Conservation (phyloP, 2,329 filamentous ascomycete genomes). For the Myotisia sp. region DNA sequence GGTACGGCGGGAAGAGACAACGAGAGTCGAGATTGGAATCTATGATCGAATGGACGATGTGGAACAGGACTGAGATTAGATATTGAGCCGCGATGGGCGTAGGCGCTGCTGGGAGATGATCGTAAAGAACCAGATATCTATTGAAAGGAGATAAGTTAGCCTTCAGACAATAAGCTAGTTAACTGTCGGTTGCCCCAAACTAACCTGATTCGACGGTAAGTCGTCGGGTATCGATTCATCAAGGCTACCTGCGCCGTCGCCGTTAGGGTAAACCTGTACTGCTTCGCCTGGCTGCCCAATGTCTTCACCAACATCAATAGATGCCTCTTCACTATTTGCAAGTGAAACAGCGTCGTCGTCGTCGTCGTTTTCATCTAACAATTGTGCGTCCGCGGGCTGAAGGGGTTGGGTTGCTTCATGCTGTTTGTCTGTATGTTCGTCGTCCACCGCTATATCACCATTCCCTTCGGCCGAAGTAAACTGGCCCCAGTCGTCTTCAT, state of each 20-base stretch:
- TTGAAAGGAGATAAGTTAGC: slow-evolving; percentile 14
- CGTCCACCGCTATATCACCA: slow-evolving; percentile 3
- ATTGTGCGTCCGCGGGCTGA: neutral
- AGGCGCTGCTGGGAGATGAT: slow-evolving; percentile 58
- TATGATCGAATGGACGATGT: slow-evolving; percentile 82
- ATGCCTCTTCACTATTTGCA: slow-evolving; percentile 14
- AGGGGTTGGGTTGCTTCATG: slow-evolving; percentile 1
- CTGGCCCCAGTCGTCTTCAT: too few relatives aligned
- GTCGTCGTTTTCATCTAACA: slow-evolving; percentile 3
- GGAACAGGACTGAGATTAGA: slow-evolving; percentile 59
- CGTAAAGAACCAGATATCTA: slow-evolving; percentile 39
- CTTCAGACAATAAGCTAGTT: slow-evolving; percentile 3
- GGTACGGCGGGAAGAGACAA: slow-evolving; percentile 47
- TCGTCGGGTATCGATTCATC: slow-evolving; percentile 73
- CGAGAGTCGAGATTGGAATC: slow-evolving; percentile 79
- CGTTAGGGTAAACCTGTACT: slow-evolving; percentile 11
- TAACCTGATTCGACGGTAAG: slow-evolving; percentile 67
- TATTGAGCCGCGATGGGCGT: slow-evolving; percentile 51
- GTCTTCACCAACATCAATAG: too few relatives aligned
- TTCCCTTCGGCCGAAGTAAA: too few relatives aligned
- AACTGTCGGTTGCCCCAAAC: slow-evolving; percentile 18
- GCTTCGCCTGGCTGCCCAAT: neutral
- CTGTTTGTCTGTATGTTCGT: slow-evolving; percentile 6
- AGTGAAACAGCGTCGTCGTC: slow-evolving; percentile 19
- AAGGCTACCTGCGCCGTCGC: slow-evolving; percentile 18